Evolutionary conservation across 352 stramenopile species (phyloP), one percentile per base, ranked within the genome.

Genomic region (Phytophthora agathidicida): DNA sequence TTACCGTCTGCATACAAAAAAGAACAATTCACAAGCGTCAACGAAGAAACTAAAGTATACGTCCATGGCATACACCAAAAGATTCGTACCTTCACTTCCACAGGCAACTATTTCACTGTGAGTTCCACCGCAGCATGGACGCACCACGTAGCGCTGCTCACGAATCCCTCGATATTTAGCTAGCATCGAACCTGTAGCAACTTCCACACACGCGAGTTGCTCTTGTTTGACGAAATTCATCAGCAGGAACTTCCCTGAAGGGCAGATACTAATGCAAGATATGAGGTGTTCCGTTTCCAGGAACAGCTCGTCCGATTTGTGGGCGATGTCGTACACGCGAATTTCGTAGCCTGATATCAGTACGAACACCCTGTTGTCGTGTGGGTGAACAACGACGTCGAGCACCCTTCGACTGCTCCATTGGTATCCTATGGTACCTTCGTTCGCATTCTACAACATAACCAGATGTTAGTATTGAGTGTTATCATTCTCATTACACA

Each of bases 361-460:
- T 39, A 85, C 81, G 28, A 89, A 89, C 26, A 86, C 58, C 16
- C 76, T 72, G 37, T 65, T 77, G 5, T 82, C 68, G 17, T 75
- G 58, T 11, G 74, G 76, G 46, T 89, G 75, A n/a, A 91, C 65
- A 14, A 58, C 76, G 17, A 88, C 56, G 35, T 91, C 80, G 16
- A 93, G 50, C 7, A 87, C 60, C 20, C 78, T 77, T 19, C 75
- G 81, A 5, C 80, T 82, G 37, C 76, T 75, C 84, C 84, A 93
- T 30, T 91, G 81, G 23, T 91, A 90, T 2, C 44, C 64, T 17
- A 88, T 74, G 22, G 71, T 79, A 0, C 64, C 60, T 37, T 84
- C 76, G 6, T 53, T 67, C n/a, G 66, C 60, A 50, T 88, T 88
- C 81, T 91, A 36, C 13, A 39, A 36, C 7, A 20, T 47, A 14